Base-by-base conservation (phyloP, 441 rosid species). In the Populus hybrid region DNA sequence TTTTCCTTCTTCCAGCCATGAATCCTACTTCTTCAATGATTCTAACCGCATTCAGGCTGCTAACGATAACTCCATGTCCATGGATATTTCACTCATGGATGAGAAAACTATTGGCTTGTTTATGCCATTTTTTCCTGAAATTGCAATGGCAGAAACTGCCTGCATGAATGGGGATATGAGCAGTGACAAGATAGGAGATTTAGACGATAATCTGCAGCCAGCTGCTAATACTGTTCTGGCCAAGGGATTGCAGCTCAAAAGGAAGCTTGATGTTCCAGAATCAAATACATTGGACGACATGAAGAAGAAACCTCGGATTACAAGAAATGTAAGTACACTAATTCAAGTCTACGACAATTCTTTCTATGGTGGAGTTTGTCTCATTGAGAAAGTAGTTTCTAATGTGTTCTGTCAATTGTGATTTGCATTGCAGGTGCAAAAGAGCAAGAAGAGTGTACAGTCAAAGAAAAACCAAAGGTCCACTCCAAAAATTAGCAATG, bases 221-320 rank as follows among this genome's bases (percentile, higher is more conserved):
- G 80, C 70, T 24, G 66, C 38, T 10, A 50, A 33, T 76, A 71
- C 36, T 66, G 79, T 69, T 64, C 74, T 71, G 18, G 77, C 78
- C 38, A 40, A 76, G 38, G 88, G 78, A 69, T 68, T 80, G 73
- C 83, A 77, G 72, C 84, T 76, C 38, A 87, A 86, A 80, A 80
- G 88, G 74, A 87, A 85, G 82, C 28, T 78, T 50, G 74, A 85
- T 6, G 56, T 16, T 40, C 77, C 81, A 29, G 82, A 82, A 72
- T 31, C 74, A 76, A 80, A 77, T 71, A 71, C 80, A 68, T 38
- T 84, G 5, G 74, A 77, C 77, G 77, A 69, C 33, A 12, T 73
- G 1, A 87, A 82, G 83, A 89, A 78, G 74, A 87, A 76, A 53
- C 74, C 83, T 69, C 88, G 87, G 11, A 77, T 74, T 69, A 69